Base-by-base conservation (phyloP, 139 green algal species). In the Asterochloris erici region DNA sequence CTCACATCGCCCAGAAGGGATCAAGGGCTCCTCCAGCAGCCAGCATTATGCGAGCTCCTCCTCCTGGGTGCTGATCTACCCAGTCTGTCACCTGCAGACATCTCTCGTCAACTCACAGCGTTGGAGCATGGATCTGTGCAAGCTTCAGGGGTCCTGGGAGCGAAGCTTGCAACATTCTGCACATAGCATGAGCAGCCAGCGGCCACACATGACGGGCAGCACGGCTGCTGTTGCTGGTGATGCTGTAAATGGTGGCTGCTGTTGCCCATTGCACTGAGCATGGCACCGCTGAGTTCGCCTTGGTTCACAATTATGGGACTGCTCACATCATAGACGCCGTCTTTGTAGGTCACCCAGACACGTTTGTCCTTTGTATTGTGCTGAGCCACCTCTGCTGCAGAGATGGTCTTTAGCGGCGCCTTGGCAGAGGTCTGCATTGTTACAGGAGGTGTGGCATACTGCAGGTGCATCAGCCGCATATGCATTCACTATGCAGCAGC, bases 311-410 rank as follows among this genome's bases (percentile, higher is more conserved):
- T 54, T 6, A 54, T 54, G 38, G 38, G 38, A 54, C 2, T 54
- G 38, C 38, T 54, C 38, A 98, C 90, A 83, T 98, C 95, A 76
- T 98, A 98, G 29, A 98, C 95, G 10, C 92, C 92, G 63, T 94
- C 92, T 82, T 93, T 88, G 87, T 93, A 96, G 0, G 93, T 98
- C 11, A 98, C 94, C 95, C 95, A 98, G 28, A 98, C 90, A 47
- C 94, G 73, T 14, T 79, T 68, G 27, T 93, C 85, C 12, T 84
- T 85, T 60, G 71, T 93, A 23, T 84, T 87, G 84, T 98, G 94
- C 78, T 92, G 89, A 19, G 92, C 89, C 23, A 98, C 94, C 77
- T 98, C 94, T 61, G 93, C 89, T 47, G 68, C 77, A 74, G 26
- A 27, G 27, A 63, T 73, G 0, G 63, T 26, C 0, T 80, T n/a